Conservation (phyloP, 2,329 filamentous ascomycete species). For the Colletotrichum abscissum region DNA sequence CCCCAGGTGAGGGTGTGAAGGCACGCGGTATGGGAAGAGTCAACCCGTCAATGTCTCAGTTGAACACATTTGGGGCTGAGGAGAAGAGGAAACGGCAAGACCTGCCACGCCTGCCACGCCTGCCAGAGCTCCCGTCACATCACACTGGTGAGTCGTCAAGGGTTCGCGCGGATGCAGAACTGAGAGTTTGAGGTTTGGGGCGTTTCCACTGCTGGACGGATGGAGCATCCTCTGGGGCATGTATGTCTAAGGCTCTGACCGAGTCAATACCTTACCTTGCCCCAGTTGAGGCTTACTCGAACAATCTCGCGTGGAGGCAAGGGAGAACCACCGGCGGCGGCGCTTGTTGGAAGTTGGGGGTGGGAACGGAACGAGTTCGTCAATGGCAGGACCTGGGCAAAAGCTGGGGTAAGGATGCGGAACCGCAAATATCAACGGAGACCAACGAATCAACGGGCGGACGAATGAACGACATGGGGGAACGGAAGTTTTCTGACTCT, state of each 20-base stretch:
- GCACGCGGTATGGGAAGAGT: neutral
- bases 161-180: neutral
- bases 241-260: neutral
- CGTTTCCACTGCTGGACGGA: neutral
- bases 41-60: constrained; percentile 15
- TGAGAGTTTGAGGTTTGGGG: neutral
- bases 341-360: neutral
- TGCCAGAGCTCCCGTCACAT: neutral
- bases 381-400: neutral
- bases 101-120: neutral
- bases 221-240: neutral
- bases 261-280: neutral
- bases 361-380: too few species aligned
- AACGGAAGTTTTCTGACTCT: neutral
- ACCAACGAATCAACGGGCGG: neutral
- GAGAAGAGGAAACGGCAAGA: neutral
- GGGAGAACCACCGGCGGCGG: neutral
- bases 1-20: neutral
- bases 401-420: neutral
- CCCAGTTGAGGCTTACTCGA: constrained; percentile 14
- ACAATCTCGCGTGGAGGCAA: constrained; percentile 2
- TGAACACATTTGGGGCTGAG: neutral
- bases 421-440: neutral
- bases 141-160: neutral
- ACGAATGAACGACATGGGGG: neutral